Evolutionary conservation across 2,329 filamentous ascomycete species (phyloP).

Genomic region (Pseudocercospora ulei): DNA sequence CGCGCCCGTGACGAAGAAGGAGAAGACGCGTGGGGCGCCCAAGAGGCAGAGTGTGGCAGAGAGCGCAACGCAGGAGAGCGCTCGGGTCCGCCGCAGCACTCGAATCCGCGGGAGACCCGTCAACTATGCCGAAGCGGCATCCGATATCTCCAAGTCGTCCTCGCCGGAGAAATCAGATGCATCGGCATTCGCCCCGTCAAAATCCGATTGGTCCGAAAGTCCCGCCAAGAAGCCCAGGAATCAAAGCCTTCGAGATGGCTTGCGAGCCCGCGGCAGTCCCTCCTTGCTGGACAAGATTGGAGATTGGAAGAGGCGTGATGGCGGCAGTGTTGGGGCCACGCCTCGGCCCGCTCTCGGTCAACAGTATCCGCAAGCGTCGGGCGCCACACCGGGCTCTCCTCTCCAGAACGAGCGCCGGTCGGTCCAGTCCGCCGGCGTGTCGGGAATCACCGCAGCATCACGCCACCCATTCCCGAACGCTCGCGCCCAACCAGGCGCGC

Average conservation of each 20-base stretch:
- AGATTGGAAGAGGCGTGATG: constrained; percentile 12
- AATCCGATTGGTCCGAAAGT: constrained; percentile 10
- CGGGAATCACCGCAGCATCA: background rate
- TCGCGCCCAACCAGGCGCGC: constrained; percentile 1
- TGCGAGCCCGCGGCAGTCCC: constrained; percentile 3
- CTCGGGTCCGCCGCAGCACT: constrained; percentile 17
- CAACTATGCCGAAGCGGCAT: constrained; percentile 18
- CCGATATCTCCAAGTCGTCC: constrained; percentile 10
- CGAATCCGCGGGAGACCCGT: constrained; percentile 18
- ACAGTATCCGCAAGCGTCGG: background rate
- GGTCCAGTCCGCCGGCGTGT: background rate
- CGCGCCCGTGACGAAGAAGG: constrained; percentile 1
- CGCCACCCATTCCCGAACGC: background rate
- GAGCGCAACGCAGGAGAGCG: constrained; percentile 7
- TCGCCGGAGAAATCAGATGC: constrained; percentile 19
- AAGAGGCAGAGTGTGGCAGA: constrained; percentile 9
- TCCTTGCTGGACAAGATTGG: constrained; percentile 15
- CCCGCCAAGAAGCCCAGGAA: constrained; percentile 6
- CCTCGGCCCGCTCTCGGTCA: background rate
- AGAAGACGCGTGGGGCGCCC: constrained; percentile 9
- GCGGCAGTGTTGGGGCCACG: constrained; percentile 1
- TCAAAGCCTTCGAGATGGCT: constrained; percentile 1
- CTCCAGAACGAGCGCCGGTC: constrained; percentile 1
- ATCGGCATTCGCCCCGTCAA: constrained; percentile 15
- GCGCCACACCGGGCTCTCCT: background rate